Percentiles rank a stretch among this genome's conserved stretches.
Conservation (phyloP, 108 stramenopile species). For the Fistulifera pelliculosa region DNA sequence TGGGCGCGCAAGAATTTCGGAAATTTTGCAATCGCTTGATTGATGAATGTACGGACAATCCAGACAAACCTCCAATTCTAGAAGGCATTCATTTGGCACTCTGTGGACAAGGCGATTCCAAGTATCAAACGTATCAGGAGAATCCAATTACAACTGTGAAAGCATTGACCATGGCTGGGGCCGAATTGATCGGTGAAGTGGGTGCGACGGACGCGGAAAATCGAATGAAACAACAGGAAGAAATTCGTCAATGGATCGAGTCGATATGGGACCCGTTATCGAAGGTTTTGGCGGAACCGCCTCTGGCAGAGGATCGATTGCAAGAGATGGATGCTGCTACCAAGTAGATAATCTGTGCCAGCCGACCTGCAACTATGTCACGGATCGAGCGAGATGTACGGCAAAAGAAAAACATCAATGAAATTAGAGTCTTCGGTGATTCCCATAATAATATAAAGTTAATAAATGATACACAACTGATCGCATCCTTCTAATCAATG, state of each 20-base stretch:
- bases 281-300: background rate
- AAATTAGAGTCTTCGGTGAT: too few relatives aligned
- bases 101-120: conserved; percentile 42
- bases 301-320: background rate
- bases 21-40: conserved; percentile 2
- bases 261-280: background rate
- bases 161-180: conserved; percentile 50
- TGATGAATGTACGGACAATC: background rate
- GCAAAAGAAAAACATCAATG: too few relatives aligned
- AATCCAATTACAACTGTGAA: conserved; percentile 56
- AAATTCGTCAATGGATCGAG: conserved; percentile 3
- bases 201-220: conserved; percentile 62
- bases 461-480: too few relatives aligned
- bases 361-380: too few relatives aligned
- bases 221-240: conserved; percentile 3
- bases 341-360: too few relatives aligned
- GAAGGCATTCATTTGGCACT: conserved; percentile 3
- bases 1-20: conserved; percentile 1
- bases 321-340: too few relatives aligned
- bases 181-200: conserved; percentile 35
- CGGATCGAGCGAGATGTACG: too few relatives aligned
- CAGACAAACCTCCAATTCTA: background rate
- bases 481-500: too few relatives aligned
- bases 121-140: conserved; percentile 49
- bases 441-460: too few relatives aligned